Conservation (phyloP, 208 protist species). For the Endotrypanum monterogeii region DNA sequence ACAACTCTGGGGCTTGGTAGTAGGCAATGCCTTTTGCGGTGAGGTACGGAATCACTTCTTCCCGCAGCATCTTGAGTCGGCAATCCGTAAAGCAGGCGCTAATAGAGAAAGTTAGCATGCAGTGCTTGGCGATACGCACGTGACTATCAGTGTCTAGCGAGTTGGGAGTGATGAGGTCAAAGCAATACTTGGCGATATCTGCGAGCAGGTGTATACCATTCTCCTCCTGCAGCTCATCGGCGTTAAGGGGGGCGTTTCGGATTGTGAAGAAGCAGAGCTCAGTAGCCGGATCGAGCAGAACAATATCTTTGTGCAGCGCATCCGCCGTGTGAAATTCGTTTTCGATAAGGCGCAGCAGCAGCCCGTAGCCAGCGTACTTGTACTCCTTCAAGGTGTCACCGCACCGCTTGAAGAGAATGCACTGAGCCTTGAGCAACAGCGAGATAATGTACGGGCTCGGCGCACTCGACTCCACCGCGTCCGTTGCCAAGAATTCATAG, state of each 20-base stretch:
- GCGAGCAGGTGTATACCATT: slow-evolving; percentile 86
- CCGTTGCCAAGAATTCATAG: slow-evolving; percentile 85
- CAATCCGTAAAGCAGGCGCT: slow-evolving; percentile 76
- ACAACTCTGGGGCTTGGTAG: slow-evolving; percentile 59
- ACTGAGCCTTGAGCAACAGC: slow-evolving; percentile 89
- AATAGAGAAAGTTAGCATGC: slow-evolving; percentile 82
- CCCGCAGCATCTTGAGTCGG: slow-evolving; percentile 51
- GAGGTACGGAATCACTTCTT: slow-evolving; percentile 58
- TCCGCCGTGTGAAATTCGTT: slow-evolving; percentile 64
- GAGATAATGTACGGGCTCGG: slow-evolving; percentile 66
- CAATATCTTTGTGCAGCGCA: slow-evolving; percentile 70
- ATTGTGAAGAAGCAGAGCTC: slow-evolving; percentile 93
- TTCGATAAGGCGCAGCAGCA: slow-evolving; percentile 84
- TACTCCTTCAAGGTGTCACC: slow-evolving; percentile 75
- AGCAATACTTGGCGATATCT: slow-evolving; percentile 66
- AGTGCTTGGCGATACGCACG: slow-evolving; percentile 61
- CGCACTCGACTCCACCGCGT: slow-evolving; percentile 31
- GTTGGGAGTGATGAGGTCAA: slow-evolving; percentile 64
- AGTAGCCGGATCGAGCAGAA: slow-evolving; percentile 79
- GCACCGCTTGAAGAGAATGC: slow-evolving; percentile 92
- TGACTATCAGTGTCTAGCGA: slow-evolving; percentile 47
- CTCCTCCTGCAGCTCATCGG: slow-evolving; percentile 93
- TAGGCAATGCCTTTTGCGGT: slow-evolving; percentile 66
- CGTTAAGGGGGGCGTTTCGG: slow-evolving; percentile 90
- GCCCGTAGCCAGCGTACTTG: slow-evolving; percentile 95